A percentile compares a stretch with the other conserved stretches of the same genome.
Evolutionary conservation across 139 green algal genomes (phyloP).

Genomic region (Picochlorum sp.): DNA sequence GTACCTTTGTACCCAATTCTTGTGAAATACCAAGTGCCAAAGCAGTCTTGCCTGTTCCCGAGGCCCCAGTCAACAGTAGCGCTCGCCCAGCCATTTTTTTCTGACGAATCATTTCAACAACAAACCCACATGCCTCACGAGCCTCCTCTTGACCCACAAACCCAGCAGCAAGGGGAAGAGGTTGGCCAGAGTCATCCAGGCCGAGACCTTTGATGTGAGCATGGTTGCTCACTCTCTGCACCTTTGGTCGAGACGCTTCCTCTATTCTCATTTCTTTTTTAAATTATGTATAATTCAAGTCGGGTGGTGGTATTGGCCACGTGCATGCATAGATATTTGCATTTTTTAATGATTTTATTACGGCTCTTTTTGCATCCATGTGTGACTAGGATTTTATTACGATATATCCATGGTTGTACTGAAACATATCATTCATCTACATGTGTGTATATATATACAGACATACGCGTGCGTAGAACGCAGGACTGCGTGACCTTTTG

Average conservation of each 20-base stretch:
- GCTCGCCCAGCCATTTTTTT: slow-evolving; percentile 98
- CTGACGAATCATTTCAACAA: slow-evolving; percentile 96
- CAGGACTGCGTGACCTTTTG: too few relatives aligned
- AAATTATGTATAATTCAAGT: neutral
- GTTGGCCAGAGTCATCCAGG: slow-evolving; percentile 72
- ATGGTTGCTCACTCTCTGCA: slow-evolving; percentile 91
- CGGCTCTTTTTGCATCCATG: too few relatives aligned
- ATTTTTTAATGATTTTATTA: neutral
- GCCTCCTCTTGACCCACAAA: slow-evolving; percentile 94
- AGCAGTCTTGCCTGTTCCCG: slow-evolving; percentile 96
- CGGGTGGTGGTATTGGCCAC: neutral
- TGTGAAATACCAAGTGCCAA: slow-evolving; percentile 94
- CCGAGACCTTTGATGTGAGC: slow-evolving; percentile 98
- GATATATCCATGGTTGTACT: too few relatives aligned
- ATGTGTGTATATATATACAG: too few relatives aligned
- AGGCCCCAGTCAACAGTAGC: slow-evolving; percentile 89
- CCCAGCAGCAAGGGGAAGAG: slow-evolving; percentile 65
- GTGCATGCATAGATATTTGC: neutral
- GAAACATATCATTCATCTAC: too few relatives aligned
- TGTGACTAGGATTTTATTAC: too few relatives aligned
- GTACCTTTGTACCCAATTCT: slow-evolving; percentile 83
- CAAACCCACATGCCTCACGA: slow-evolving; percentile 87
- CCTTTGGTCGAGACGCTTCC: slow-evolving; percentile 82
- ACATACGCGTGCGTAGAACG: too few relatives aligned
- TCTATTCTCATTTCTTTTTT: slow-evolving; percentile 88